Evolutionary conservation across 192 early-diverging fungal species (phyloP).

Genomic region (Rhizophlyctis rosea): DNA sequence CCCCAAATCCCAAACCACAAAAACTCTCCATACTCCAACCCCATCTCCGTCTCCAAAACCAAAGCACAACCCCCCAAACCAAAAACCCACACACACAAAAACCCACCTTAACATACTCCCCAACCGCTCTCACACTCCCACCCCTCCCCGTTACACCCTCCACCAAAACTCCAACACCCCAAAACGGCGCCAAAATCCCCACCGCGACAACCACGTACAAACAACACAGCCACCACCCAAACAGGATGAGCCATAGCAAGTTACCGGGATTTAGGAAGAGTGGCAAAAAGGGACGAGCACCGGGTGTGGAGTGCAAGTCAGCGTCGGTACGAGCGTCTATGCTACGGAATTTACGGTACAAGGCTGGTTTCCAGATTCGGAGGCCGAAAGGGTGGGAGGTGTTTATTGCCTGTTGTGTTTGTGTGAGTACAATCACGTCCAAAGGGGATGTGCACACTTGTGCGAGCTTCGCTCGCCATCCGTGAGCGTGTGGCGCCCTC

Average conservation of each 20-base stretch:
- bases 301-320: slow-evolving; percentile 69
- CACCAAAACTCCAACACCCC: slow-evolving; percentile 26
- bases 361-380: slow-evolving; percentile 93
- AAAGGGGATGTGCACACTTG: no score
- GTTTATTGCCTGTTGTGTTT: slow-evolving; percentile 52
- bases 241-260: slow-evolving; percentile 79
- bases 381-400: slow-evolving; percentile 85
- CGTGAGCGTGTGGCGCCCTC: no score
- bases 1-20: no score
- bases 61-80: neutral
- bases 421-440: no score
- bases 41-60: slow-evolving; percentile 6
- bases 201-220: slow-evolving; percentile 62
- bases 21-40: slow-evolving; percentile 23
- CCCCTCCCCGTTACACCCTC: neutral
- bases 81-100: neutral
- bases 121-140: neutral
- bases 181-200: slow-evolving; percentile 46
- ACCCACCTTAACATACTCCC: neutral
- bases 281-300: slow-evolving; percentile 50
- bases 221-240: slow-evolving; percentile 85
- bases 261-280: slow-evolving; percentile 80
- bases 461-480: no score
- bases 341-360: slow-evolving; percentile 92
- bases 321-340: slow-evolving; percentile 75